Base-by-base conservation (phyloP, 2,329 filamentous ascomycete genomes). In the Epicoccum sorghinum region DNA sequence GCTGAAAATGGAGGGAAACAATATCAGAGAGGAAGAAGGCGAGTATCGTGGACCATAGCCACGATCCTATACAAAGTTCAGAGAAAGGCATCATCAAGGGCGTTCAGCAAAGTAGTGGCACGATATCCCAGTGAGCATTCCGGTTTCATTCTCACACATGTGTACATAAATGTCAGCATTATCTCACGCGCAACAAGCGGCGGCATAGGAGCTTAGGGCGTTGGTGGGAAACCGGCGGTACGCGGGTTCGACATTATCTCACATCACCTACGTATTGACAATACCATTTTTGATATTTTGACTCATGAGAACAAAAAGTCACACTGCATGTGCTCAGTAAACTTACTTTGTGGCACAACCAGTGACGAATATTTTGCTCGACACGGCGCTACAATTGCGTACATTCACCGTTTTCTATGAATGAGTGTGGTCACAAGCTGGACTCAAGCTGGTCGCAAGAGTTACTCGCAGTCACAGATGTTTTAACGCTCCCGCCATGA, bases 1-100 rank as follows among this genome's bases (percentile, higher is more conserved):
- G 49, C 61, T 85, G 50, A 84, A 86, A 66, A 77, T 79, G 53
- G 82, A 85, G 67, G 83, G 82, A 10, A 57, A 64, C 36, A 61
- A 64, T 30, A 62, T 72, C 57, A 53, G 57, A 48, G 52, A 59
- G 48, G 44, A 62, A n/a, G 54, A 46, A 7, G 53, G 46, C 49
- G 53, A 43, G 46, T 45, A 47, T n/a, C 23, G 32, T 30, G 12
- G 36, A 18, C 24, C 27, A 37, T 48, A 36, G 47, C 40, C 38
- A 42, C 25, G 13, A 13, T 13, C 18, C n/a, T 29, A 14, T n/a
- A 22, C 8, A 22, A 18, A 39, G n/a, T 29, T 33, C 18, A 37
- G 25, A 46, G 30, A 37, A 32, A 55, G 44, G 54, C 44, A 60
- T 52, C 53, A 38, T 38, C 18, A 33, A 29, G 29, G 58, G 60